A percentile compares a stretch with the other conserved stretches of the same genome.
Conservation (phyloP, 2,329 filamentous ascomycete genomes). For the Ampelomyces quisqualis region DNA sequence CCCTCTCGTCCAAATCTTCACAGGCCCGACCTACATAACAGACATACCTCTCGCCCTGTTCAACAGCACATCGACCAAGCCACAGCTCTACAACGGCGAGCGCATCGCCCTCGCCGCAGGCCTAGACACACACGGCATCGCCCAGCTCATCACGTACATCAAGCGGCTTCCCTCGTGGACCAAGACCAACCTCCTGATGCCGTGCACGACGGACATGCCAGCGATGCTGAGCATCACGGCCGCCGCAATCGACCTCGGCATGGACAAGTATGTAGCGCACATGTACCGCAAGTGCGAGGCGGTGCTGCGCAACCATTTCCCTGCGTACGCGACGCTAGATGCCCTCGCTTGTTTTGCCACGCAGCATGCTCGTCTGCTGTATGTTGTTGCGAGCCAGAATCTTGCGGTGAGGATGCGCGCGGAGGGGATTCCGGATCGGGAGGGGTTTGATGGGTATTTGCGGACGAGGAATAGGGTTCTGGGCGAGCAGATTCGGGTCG, state of each 20-base stretch:
- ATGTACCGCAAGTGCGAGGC: slow-evolving; percentile 3
- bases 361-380: background rate
- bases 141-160: background rate
- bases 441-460: background rate
- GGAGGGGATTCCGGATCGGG: background rate
- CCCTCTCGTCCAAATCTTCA: too few relatives aligned
- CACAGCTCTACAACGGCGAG: background rate
- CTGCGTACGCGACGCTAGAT: background rate
- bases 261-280: background rate
- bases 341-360: background rate
- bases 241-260: background rate
- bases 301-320: background rate
- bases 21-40: too few relatives aligned
- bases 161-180: background rate
- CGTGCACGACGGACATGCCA: background rate
- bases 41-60: background rate
- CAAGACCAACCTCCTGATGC: background rate
- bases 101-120: background rate
- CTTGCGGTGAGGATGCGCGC: background rate
- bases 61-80: background rate
- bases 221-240: background rate
- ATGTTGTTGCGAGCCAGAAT: background rate
- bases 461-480: background rate
- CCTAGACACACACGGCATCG: background rate
- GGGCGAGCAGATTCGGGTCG: background rate